Percentiles rank a stretch among this genome's conserved stretches.
Evolutionary conservation across 2,329 filamentous ascomycete species (phyloP).

Genomic region (Aspergillus melleus): DNA sequence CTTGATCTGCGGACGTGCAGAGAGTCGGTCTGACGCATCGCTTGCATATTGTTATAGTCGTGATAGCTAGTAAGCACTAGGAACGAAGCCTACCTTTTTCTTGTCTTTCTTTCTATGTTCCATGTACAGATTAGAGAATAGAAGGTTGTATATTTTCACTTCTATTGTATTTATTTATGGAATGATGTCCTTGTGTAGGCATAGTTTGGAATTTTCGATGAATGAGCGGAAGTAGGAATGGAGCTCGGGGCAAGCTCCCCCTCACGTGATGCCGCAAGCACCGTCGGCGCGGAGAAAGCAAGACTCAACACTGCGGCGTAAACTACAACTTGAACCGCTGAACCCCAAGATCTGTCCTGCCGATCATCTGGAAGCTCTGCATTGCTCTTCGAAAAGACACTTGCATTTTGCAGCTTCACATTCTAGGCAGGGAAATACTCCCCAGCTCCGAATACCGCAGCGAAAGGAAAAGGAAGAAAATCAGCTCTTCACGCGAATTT

Average conservation of each 20-base stretch:
- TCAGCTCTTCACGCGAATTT: not conserved
- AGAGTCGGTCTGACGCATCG: not conserved
- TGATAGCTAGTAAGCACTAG: slow-evolving; percentile 3
- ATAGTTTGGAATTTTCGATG: not conserved
- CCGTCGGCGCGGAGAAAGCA: not conserved
- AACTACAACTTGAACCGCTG: not conserved
- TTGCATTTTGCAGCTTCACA: not conserved
- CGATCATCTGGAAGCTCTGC: not conserved
- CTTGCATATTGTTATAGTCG: not conserved
- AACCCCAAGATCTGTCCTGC: not conserved
- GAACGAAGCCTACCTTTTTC: not conserved
- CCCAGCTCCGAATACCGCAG: not conserved
- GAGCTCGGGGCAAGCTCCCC: not conserved
- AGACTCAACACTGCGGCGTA: not conserved
- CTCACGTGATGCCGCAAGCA: not conserved
- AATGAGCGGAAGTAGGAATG: not conserved
- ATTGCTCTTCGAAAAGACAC: not conserved
- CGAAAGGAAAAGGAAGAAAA: not conserved
- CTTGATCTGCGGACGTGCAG: not conserved
- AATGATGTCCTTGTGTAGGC: too few relatives aligned
- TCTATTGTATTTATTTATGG: not conserved
- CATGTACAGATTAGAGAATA: not conserved
- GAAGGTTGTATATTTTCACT: not conserved
- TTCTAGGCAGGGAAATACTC: not conserved
- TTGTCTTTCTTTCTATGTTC: not conserved